These are phyloP conservation scores for Solanum verrucosum DNA, from an alignment of 257 asterid genomes.

Conservation along the genomic window DNA sequence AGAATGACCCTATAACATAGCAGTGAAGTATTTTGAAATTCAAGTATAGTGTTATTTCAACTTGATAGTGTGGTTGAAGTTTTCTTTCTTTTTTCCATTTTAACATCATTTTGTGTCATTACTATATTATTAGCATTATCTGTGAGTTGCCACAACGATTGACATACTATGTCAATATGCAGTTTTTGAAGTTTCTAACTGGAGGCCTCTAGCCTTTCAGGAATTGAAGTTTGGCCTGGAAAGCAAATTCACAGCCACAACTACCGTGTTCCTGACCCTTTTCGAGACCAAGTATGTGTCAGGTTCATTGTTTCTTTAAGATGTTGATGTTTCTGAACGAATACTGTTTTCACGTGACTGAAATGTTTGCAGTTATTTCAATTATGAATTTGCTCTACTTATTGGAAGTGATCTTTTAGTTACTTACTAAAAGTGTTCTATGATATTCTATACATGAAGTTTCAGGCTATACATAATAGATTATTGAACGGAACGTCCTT, in stretches of 20 bases:
- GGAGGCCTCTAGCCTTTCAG: conserved; percentile 22
- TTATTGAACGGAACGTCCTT: not conserved
- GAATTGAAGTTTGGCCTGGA: conserved; percentile 85
- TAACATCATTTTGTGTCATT: not conserved
- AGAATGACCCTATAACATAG: not conserved
- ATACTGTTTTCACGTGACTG: not conserved
- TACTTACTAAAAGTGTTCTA: not conserved
- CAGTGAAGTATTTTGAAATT: not conserved
- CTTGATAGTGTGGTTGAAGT: not conserved
- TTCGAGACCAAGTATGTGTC: conserved; percentile 66
- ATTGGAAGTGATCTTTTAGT: not conserved
- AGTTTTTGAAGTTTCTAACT: not conserved
- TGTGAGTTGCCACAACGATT: not conserved
- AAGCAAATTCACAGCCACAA: conserved; percentile 95
- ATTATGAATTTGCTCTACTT: not conserved
- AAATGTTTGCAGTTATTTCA: not conserved
- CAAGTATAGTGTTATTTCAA: not conserved
- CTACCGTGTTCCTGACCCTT: conserved; percentile 84
- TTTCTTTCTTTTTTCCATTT: not conserved
- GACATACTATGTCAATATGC: not conserved
- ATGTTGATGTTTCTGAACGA: not conserved
- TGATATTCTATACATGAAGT: not conserved
- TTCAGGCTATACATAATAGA: not conserved
- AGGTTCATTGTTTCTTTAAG: conserved; percentile 16
- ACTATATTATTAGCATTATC: not conserved